Conservation (phyloP, 179 eudicot species). For the Spergularia azorica region DNA sequence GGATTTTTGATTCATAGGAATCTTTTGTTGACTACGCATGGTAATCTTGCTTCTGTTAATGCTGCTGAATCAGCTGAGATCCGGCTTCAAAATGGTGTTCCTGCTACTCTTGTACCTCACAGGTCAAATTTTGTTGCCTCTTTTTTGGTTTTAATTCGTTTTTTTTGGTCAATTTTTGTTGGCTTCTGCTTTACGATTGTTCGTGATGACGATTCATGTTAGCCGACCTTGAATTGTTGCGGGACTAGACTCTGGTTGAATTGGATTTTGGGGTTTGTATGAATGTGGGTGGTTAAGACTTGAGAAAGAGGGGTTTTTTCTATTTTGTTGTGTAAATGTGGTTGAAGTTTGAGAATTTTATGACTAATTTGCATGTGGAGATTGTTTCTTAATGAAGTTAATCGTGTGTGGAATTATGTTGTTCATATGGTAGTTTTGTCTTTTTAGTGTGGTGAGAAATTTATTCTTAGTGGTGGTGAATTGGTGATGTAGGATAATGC, state of each 20-base stretch:
- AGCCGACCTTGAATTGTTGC: not conserved
- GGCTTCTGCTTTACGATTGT: not conserved
- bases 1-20: conserved; percentile 84
- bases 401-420: not conserved
- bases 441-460: not conserved
- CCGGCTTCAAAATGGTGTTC: conserved; percentile 68
- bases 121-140: conserved; percentile 44
- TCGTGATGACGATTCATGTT: not conserved
- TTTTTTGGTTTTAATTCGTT: not conserved
- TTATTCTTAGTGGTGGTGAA: not conserved
- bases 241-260: not conserved
- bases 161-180: not conserved
- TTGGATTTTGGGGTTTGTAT: conserved; percentile 15
- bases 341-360: not conserved
- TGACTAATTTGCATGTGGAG: not conserved
- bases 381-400: not conserved
- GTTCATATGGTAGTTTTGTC: too few relatives aligned
- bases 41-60: conserved; percentile 69
- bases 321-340: not conserved
- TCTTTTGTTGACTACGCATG: conserved; percentile 79
- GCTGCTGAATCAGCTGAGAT: conserved; percentile 84
- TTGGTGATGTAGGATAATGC: not conserved
- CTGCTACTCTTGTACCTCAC: conserved; percentile 79
- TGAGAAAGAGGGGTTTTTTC: not conserved
- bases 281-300: not conserved